These are phyloP conservation scores for Metschnikowia corniflorae DNA, from an alignment of 805 yeast species.

Conservation along the genomic window DNA sequence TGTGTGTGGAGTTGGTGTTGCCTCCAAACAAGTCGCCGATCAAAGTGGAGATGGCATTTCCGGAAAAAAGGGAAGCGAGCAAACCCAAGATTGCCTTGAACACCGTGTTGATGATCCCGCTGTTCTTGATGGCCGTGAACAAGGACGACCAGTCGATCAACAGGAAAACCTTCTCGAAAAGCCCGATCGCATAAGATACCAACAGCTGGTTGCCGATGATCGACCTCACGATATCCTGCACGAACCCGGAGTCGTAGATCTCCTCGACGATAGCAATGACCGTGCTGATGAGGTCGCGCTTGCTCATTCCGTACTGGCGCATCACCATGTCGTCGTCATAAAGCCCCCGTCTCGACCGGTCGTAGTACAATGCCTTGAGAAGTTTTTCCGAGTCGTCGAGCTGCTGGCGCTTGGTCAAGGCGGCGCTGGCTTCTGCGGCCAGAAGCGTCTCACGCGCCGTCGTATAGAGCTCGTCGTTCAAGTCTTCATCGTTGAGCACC, in stretches of 20 bases:
- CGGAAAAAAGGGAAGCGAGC: constrained; percentile 15
- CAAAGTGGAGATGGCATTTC: constrained; percentile 11
- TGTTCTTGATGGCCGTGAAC: constrained; percentile 24
- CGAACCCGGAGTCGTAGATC: constrained; percentile 23
- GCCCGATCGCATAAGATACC: constrained; percentile 19
- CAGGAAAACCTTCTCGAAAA: constrained; percentile 21
- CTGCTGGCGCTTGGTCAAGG: constrained; percentile 8
- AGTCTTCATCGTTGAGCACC: constrained; percentile 16
- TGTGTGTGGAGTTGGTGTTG: constrained; percentile 14
- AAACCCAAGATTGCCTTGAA: constrained; percentile 16
- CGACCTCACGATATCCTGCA: constrained; percentile 21
- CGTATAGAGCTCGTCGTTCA: constrained; percentile 15
- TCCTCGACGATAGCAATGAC: constrained; percentile 19
- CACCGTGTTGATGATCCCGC: constrained; percentile 22
- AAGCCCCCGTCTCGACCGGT: constrained; percentile 12
- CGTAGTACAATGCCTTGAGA: constrained; percentile 11
- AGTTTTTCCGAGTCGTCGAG: constrained; percentile 13
- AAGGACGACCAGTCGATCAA: constrained; percentile 22
- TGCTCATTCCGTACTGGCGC: constrained; percentile 13
- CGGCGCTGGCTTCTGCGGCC: constrained; percentile 1
- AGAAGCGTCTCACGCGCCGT: constrained; percentile 9
- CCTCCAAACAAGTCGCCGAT: constrained; percentile 14
- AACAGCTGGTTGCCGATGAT: constrained; percentile 23
- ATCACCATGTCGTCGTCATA: constrained; percentile 10
- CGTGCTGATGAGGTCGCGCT: constrained; percentile 16